A percentile compares a stretch with the other conserved stretches of the same genome.
Evolutionary conservation across 1,139 yeast species (phyloP).

Genomic region (Hansenula sp.): DNA sequence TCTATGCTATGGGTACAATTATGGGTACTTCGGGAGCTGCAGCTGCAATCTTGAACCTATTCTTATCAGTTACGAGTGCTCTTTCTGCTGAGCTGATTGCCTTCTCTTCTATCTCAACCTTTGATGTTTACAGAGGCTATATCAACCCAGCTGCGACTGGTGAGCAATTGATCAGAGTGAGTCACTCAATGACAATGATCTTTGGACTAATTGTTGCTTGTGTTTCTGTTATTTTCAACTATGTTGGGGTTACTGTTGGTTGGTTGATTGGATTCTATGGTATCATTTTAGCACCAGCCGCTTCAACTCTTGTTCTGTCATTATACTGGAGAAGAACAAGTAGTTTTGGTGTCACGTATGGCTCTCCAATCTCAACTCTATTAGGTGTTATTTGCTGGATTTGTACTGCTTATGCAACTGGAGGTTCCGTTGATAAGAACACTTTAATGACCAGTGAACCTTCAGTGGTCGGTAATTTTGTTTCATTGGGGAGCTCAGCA

Average conservation of each 20-base stretch:
- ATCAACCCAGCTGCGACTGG: constrained; percentile 35
- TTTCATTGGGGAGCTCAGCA: constrained; percentile 27
- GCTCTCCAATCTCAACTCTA: constrained; percentile 44
- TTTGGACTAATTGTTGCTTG: constrained; percentile 31
- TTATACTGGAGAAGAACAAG: constrained; percentile 50
- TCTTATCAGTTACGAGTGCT: constrained; percentile 40
- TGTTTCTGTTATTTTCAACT: constrained; percentile 32
- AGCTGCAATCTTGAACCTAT: constrained; percentile 33
- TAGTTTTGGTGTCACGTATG: constrained; percentile 34
- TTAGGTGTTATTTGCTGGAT: constrained; percentile 48
- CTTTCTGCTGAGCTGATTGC: constrained; percentile 38
- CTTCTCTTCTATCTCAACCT: constrained; percentile 34
- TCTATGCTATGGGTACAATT: constrained; percentile 29
- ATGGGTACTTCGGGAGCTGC: constrained; percentile 36
- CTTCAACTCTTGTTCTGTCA: constrained; percentile 30
- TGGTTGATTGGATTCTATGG: constrained; percentile 33
- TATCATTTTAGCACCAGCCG: constrained; percentile 35
- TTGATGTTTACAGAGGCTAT: constrained; percentile 35
- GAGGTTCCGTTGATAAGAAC: constrained; percentile 25
- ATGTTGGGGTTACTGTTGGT: constrained; percentile 29
- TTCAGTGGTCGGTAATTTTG: constrained; percentile 33
- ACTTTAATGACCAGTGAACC: constrained; percentile 30
- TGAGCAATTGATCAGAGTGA: constrained; percentile 28
- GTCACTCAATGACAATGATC: constrained; percentile 27
- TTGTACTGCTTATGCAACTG: constrained; percentile 34